Evolutionary conservation across 2,329 filamentous ascomycete species (phyloP).

Genomic region (Ophiosphaerella korrae): DNA sequence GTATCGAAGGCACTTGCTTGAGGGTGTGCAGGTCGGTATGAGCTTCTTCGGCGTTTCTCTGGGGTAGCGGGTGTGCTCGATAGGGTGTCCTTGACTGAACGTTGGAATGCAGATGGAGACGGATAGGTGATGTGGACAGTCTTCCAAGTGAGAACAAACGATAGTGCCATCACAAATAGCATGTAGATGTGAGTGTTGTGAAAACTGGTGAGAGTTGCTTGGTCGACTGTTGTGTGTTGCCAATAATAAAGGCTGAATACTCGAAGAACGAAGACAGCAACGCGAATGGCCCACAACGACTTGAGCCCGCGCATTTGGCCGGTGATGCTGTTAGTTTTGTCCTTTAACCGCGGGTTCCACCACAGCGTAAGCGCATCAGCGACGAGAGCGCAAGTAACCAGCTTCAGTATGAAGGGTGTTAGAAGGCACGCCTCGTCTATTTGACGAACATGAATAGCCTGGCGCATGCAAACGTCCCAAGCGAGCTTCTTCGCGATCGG

Average conservation of each 20-base stretch:
- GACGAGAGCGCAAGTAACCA: conserved; percentile 47
- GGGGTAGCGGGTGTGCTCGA: conserved; percentile 23
- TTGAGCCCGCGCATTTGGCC: conserved; percentile 61
- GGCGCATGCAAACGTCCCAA: conserved; percentile 26
- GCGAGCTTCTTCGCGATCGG: conserved; percentile 1
- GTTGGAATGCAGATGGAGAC: conserved; percentile 32
- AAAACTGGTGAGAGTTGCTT: conserved; percentile 44
- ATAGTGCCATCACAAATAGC: conserved; percentile 43
- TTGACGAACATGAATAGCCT: conserved; percentile 22
- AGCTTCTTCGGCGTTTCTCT: conserved; percentile 27
- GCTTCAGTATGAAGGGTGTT: conserved; percentile 18
- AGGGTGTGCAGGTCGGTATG: conserved; percentile 28
- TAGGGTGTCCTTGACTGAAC: conserved; percentile 31
- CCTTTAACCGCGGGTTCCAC: conserved; percentile 72
- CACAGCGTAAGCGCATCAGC: conserved; percentile 61
- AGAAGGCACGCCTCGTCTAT: conserved; percentile 37
- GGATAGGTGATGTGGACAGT: conserved; percentile 64
- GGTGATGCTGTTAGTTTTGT: conserved; percentile 64
- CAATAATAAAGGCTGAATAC: conserved; percentile 47
- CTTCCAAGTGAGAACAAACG: conserved; percentile 48
- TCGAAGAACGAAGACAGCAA: conserved; percentile 63
- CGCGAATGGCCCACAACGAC: conserved; percentile 70
- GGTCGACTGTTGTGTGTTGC: conserved; percentile 19
- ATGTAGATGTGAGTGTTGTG: conserved; percentile 61
- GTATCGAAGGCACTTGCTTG: conserved; percentile 39